A percentile compares a stretch with the other conserved stretches of the same genome.
phyloP scores from a whole-genome alignment of 768 basidiomycete species.

The Suillus paluster region DNA sequence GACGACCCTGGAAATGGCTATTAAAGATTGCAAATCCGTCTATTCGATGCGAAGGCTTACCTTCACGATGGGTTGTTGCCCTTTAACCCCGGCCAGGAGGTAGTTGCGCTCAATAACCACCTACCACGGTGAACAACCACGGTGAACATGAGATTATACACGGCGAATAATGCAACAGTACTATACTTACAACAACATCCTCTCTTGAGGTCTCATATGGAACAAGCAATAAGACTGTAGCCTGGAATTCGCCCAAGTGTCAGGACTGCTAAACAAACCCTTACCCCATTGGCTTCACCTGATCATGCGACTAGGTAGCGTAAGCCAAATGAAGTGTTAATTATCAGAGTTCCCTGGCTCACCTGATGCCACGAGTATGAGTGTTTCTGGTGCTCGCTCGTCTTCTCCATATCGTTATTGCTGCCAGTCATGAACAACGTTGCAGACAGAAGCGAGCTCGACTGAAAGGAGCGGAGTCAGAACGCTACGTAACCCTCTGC shows the following conservation, averaged over 20 bases:
- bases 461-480: conserved; percentile 36
- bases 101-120: conserved; percentile 74
- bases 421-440: conserved; percentile 14
- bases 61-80: conserved; percentile 74
- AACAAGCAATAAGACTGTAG: conserved; percentile 75
- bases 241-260: conserved; percentile 46
- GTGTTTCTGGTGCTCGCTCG: conserved; percentile 35
- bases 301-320: conserved; percentile 76
- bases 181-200: conserved; percentile 65
- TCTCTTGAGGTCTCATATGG: conserved; percentile 74
- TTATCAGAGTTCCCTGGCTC: conserved; percentile 22
- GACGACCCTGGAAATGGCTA: conserved; percentile 55
- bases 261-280: conserved; percentile 20
- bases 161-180: conserved; percentile 10
- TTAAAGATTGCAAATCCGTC: conserved; percentile 2
- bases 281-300: conserved; percentile 46
- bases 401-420: conserved; percentile 26
- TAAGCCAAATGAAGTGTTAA: conserved; percentile 2
- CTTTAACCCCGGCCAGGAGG: conserved; percentile 74
- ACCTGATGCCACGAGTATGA: conserved; percentile 91
- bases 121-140: conserved; percentile 38
- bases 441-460: conserved; percentile 16
- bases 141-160: conserved; percentile 6
- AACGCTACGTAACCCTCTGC: conserved; percentile 21
- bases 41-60: conserved; percentile 41